Percentiles rank a stretch among this genome's conserved stretches.
Evolutionary conservation across 73 alveolate species (phyloP).

Genomic region (Symbiodinium natans): DNA sequence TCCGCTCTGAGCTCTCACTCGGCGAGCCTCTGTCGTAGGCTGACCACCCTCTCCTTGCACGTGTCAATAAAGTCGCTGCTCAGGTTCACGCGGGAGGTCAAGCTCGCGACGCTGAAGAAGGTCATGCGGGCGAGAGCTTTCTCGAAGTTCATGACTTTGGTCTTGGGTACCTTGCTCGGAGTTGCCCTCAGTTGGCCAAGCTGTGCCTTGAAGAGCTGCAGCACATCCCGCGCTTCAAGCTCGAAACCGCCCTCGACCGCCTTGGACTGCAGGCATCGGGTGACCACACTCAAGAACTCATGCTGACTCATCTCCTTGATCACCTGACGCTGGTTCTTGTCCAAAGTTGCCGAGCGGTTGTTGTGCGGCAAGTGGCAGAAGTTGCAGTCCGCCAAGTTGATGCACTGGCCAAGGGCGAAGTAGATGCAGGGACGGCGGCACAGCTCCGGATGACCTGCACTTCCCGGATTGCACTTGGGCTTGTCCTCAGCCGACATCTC

Average conservation of each 20-base stretch:
- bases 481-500: neutral
- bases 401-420: neutral
- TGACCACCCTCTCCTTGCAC: conserved; percentile 5
- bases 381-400: neutral
- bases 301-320: conserved; percentile 68
- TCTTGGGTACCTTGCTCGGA: neutral
- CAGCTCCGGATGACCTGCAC: neutral
- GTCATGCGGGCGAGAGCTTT: conserved; percentile 21
- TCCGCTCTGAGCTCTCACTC: neutral
- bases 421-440: neutral
- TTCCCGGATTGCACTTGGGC: neutral
- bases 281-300: conserved; percentile 44
- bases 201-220: conserved; percentile 36
- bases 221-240: conserved; percentile 9
- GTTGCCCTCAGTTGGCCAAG: neutral
- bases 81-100: neutral
- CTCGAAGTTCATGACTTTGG: conserved; percentile 19
- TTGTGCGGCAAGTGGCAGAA: conserved; percentile 70
- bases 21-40: neutral
- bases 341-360: conserved; percentile 81
- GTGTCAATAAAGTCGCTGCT: neutral
- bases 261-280: conserved; percentile 49
- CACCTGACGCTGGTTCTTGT: conserved; percentile 80
- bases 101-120: conserved; percentile 35
- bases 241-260: conserved; percentile 46